Evolutionary conservation across 352 stramenopile genomes (phyloP).

Genomic region (Phytophthora macrochlamydospora): DNA sequence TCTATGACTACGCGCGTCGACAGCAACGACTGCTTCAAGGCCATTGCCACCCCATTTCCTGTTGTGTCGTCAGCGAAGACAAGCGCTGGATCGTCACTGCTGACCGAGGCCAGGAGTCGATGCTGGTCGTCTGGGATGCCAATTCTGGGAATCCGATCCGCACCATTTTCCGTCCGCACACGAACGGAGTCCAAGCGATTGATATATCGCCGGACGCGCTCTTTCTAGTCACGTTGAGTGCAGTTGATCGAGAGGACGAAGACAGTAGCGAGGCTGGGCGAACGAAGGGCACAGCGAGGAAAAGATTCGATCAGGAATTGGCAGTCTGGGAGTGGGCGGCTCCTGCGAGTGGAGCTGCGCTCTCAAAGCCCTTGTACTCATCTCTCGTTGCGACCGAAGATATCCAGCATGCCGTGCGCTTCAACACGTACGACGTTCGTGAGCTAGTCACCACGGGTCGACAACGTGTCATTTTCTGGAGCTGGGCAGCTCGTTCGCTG

Average conservation of each 20-base stretch:
- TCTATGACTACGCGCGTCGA: constrained; percentile 91
- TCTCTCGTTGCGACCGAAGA: constrained; percentile 78
- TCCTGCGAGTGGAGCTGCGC: constrained; percentile 25
- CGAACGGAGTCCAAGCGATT: constrained; percentile 77
- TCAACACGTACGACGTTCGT: constrained; percentile 90
- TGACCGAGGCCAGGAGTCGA: constrained; percentile 84
- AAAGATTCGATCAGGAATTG: constrained; percentile 76
- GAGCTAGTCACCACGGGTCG: constrained; percentile 90
- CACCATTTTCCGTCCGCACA: constrained; percentile 90
- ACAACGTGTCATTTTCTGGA: constrained; percentile 91
- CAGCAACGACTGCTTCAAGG: constrained; percentile 90
- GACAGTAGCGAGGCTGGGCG: constrained; percentile 9
- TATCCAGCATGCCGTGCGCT: constrained; percentile 80
- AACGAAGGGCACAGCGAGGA: constrained; percentile 13
- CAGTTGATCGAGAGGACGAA: constrained; percentile 36
- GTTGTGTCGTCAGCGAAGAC: constrained; percentile 89
- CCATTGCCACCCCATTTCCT: constrained; percentile 92
- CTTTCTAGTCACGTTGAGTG: constrained; percentile 88
- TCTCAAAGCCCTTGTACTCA: constrained; percentile 56
- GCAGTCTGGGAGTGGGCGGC: constrained; percentile 90
- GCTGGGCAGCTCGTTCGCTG: constrained; percentile 80
- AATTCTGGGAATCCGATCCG: constrained; percentile 87
- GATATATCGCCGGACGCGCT: constrained; percentile 91
- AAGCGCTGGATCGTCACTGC: constrained; percentile 94
- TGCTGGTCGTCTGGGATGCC: constrained; percentile 93